Evolutionary conservation across 139 green algal genomes (phyloP).

Genomic region (Picochlorum sp.): DNA sequence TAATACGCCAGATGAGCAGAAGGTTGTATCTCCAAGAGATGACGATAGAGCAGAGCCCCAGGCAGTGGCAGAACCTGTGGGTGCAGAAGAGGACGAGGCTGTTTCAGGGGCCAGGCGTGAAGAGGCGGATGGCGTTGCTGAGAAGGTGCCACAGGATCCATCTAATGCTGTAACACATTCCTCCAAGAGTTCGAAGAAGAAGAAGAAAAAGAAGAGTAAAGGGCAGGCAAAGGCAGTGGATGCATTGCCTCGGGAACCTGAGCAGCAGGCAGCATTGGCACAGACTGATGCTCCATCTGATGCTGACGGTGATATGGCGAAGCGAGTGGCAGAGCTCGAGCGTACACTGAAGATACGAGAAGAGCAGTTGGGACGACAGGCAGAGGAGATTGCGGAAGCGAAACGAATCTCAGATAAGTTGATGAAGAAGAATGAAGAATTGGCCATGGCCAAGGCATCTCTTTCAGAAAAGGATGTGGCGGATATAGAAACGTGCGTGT

Average conservation of each 20-base stretch:
- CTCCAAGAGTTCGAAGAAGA: no score
- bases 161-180: no score
- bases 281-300: background rate
- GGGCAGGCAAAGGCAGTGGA: background rate
- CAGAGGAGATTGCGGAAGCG: constrained; percentile 28
- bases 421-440: constrained; percentile 61
- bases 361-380: constrained; percentile 47
- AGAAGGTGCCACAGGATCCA: no score
- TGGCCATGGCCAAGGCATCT: constrained; percentile 39
- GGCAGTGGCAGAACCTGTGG: no score
- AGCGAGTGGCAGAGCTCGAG: background rate
- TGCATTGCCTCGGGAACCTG: background rate
- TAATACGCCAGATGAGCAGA: no score
- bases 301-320: background rate
- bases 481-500: constrained; percentile 19
- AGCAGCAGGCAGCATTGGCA: background rate
- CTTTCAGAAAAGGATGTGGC: constrained; percentile 48
- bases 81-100: no score
- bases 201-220: background rate
- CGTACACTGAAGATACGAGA: constrained; percentile 39
- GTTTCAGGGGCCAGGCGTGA: no score
- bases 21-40: no score
- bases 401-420: constrained; percentile 28
- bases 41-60: no score
- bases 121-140: no score